Evolutionary conservation across 306 rosid genomes (phyloP).

Genomic region (Vigna angularis): DNA sequence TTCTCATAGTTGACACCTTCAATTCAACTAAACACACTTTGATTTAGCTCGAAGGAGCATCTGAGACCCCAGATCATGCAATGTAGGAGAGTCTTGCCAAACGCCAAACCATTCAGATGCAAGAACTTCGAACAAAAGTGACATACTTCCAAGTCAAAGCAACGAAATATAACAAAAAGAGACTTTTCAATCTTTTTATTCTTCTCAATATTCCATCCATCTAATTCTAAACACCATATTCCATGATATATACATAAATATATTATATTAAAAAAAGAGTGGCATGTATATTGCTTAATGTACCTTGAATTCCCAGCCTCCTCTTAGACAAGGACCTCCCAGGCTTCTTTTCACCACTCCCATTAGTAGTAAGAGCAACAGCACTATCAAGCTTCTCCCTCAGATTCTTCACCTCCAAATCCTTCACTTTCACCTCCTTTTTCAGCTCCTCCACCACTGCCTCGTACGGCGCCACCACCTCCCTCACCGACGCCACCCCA

Average conservation of each 20-base stretch:
- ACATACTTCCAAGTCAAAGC: constrained; percentile 11
- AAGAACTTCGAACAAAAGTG: too few relatives aligned
- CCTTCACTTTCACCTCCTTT: constrained; percentile 80
- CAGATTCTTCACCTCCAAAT: constrained; percentile 75
- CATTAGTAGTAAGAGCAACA: constrained; percentile 47
- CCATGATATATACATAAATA: not conserved
- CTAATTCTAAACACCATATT: not conserved
- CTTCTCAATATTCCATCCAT: constrained; percentile 31
- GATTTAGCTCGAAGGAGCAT: too few relatives aligned
- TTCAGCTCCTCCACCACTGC: constrained; percentile 89
- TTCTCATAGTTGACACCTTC: too few relatives aligned
- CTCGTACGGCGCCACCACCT: constrained; percentile 97
- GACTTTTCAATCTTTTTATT: constrained; percentile 12
- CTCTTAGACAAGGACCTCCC: constrained; percentile 68
- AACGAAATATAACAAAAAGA: not conserved
- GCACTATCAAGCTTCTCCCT: constrained; percentile 80
- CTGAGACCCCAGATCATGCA: too few relatives aligned
- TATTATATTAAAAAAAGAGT: not conserved
- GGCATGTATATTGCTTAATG: not conserved
- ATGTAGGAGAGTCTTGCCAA: too few relatives aligned
- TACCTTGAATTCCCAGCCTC: constrained; percentile 82
- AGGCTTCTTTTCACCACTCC: constrained; percentile 67
- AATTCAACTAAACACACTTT: too few relatives aligned
- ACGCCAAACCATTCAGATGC: too few relatives aligned
- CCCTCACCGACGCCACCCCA: constrained; percentile 58